A percentile compares a stretch with the other conserved stretches of the same genome.
Evolutionary conservation across 768 basidiomycete species (phyloP).

Genomic region (Austroboletus eburneus): DNA sequence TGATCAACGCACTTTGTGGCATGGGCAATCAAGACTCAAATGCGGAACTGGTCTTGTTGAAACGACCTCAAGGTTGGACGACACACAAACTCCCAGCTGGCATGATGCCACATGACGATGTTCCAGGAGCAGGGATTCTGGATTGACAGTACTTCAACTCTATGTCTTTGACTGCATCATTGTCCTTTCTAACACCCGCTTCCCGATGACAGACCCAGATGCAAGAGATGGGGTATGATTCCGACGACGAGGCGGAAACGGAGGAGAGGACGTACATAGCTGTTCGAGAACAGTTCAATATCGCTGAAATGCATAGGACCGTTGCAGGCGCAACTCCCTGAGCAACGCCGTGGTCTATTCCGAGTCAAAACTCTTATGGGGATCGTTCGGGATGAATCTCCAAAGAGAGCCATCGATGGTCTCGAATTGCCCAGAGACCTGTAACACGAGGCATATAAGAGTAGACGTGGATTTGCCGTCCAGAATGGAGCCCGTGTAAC

Average conservation of each 20-base stretch:
- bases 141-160: constrained; percentile 26
- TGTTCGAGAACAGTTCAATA: constrained; percentile 27
- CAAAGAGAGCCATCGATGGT: constrained; percentile 25
- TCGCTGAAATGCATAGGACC: constrained; percentile 21
- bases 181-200: constrained; percentile 20
- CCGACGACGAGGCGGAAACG: constrained; percentile 13
- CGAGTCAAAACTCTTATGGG: constrained; percentile 21
- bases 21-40: constrained; percentile 16
- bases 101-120: constrained; percentile 20
- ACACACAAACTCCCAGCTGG: constrained; percentile 15
- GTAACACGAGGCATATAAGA: constrained; percentile 12
- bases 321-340: constrained; percentile 21
- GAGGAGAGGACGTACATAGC: constrained; percentile 18
- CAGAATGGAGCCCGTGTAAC: no score
- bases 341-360: constrained; percentile 30
- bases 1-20: constrained; percentile 36
- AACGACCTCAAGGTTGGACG: constrained; percentile 15
- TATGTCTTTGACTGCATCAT: constrained; percentile 24
- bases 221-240: constrained; percentile 18
- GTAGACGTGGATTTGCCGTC: no score
- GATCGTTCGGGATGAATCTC: constrained; percentile 22
- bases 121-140: constrained; percentile 17
- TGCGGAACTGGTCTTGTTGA: constrained; percentile 18
- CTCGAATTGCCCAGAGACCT: constrained; percentile 26
- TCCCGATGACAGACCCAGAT: constrained; percentile 21